Base-by-base conservation (phyloP, 495 filamentous ascomycete species). In the Penicillium parvum region DNA sequence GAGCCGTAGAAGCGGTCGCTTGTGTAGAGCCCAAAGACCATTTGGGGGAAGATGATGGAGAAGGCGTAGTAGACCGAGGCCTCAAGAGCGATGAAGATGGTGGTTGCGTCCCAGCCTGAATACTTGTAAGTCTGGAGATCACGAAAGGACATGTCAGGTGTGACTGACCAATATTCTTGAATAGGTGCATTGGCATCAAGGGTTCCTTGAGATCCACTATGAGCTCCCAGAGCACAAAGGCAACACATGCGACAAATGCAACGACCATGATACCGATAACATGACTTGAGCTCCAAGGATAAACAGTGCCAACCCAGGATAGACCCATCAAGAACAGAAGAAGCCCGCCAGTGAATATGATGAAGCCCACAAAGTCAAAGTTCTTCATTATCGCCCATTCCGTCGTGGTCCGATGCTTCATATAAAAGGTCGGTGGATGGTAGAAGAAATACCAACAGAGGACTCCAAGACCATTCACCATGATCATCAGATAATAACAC, bases 221-320 rank as follows among this genome's bases (percentile, higher is more conserved):
- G n/a, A n/a, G n/a, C n/a, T n/a, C n/a, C n/a, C n/a, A n/a, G n/a
- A n/a, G n/a, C 8, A 60, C 65, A 38, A 75, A 73, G 3, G 45
- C 60, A 17, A 71, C 45, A n/a, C 77, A 53, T 1, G 64, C 56
- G 10, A 64, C 44, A 12, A 53, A 56, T 5, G 74, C 72, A 25
- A 76, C 50, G 1, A 73, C 51, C 21, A 77, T 57, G 9, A 63
- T 57, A n/a, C 57, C 61, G 22, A 78, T 57, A 15, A 71, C 69
- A 23, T 72, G 61, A 7, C 62, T 64, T n/a, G 65, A 69, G 22
- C 60, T 60, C 75, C 74, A 76, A 0, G 71, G 60, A 55, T 79
- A 76, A 0, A 58, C 52, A 10, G 49, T 51, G 4, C 73, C 73
- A 17, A 73, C 75, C 71, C 74, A 76, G 29, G 55, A 50, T 55